Evolutionary conservation across 1,284 basidiomycete genomes (phyloP), one percentile per base, ranked within the genome.

Genomic region (Earliella scabrosa): DNA sequence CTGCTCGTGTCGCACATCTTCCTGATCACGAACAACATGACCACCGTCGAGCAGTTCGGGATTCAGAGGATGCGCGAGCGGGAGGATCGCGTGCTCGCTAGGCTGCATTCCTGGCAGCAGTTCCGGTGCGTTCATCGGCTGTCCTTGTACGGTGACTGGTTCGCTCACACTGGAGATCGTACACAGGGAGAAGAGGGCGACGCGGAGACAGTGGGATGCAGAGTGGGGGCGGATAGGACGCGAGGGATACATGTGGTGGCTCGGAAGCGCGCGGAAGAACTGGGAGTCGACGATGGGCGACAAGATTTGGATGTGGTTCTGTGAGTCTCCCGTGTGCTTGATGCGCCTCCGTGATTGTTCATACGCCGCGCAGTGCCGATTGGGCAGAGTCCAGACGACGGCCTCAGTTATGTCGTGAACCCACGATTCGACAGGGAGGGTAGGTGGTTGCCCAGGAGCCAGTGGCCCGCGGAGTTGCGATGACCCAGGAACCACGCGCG

Each of bases 231-330:
- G 75, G 24, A 77, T 88, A 2, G 78, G 80, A 6, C 81, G 72
- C 21, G 92, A 95, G 66, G 93, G 90, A 0, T 89, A 95, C 69
- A 71, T 93, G 4, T 97, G 93, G 93, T 95, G 91, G 90, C 73
- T 87, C 34, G 93, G 87, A 14, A 82, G 78, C 62, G 59, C 60
- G 39, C 68, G 77, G 20, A 72, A 71, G 36, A 92, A 88, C 61
- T 95, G 90, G 90, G 81, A 82, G 63, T 80, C 82, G 50, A 85
- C 88, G 24, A 93, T 95, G 90, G 93, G 93, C 6, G 68, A 66
- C 38, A 78, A 73, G 54, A 70, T 73, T 53, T 78, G 79, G 70
- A 82, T 83, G 24, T 94, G 92, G 92, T 77, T 93, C 60, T 71
- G 90, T 92, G 69, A 79, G 89, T 85, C 29, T 18, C 20, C 24